phyloP scores from a whole-genome alignment of 371 early-diverging fungal genomes.

The Circinella minor region DNA sequence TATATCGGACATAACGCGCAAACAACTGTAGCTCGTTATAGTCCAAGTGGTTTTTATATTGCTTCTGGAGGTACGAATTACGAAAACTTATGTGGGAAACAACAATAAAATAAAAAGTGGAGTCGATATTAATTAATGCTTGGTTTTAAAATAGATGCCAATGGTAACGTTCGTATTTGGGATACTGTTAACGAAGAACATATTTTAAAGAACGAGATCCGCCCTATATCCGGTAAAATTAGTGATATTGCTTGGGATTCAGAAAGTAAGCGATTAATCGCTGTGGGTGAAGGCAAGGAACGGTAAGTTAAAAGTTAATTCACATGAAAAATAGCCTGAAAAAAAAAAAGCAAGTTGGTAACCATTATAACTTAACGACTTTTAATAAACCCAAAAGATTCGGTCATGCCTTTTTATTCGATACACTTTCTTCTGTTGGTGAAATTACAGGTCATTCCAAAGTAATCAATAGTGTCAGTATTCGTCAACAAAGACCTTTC shows the following conservation, averaged over 20 bases:
- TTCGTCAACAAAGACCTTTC: conserved; percentile 87
- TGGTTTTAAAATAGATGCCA: conserved; percentile 58
- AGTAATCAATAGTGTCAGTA: conserved; percentile 82
- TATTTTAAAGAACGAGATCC: conserved; percentile 83
- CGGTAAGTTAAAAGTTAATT: conserved; percentile 46
- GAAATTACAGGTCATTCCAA: conserved; percentile 92
- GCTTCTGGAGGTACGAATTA: conserved; percentile 83
- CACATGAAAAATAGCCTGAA: too few species aligned
- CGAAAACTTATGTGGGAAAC: too few species aligned
- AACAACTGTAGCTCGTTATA: conserved; percentile 87
- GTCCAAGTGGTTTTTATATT: conserved; percentile 94
- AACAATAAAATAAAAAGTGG: too few species aligned
- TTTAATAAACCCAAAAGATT: conserved; percentile 49
- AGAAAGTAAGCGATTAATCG: conserved; percentile 93
- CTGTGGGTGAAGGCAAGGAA: conserved; percentile 95
- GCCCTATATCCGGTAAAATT: conserved; percentile 76
- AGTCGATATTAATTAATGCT: too few species aligned
- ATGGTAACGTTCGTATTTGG: conserved; percentile 95
- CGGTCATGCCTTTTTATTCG: conserved; percentile 89
- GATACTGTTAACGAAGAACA: conserved; percentile 87
- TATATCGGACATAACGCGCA: conserved; percentile 83
- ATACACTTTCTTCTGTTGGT: conserved; percentile 91
- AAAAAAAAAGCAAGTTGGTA: background rate
- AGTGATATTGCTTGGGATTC: conserved; percentile 94
- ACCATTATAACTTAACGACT: too few species aligned